These are phyloP conservation scores for Melampsora medusae DNA, from an alignment of 1,284 basidiomycete species.

Conservation along the genomic window DNA sequence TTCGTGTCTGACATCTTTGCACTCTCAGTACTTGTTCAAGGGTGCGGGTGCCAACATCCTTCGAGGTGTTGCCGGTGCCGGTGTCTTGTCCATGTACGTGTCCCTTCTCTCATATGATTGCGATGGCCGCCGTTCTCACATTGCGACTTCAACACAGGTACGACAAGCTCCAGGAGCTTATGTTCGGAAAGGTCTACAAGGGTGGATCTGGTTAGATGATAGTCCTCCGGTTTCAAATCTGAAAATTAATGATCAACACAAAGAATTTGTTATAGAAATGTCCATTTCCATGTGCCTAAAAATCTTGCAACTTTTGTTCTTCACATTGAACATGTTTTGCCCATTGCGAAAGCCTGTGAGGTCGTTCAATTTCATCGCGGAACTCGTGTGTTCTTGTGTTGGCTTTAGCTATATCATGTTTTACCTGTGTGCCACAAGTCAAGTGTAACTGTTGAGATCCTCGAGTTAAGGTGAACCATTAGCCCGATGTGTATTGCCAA, in stretches of 20 bases:
- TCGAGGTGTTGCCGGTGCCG: conserved; percentile 95
- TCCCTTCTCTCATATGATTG: background rate
- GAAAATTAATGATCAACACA: background rate
- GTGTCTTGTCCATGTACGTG: conserved; percentile 85
- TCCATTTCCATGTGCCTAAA: background rate
- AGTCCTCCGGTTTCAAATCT: background rate
- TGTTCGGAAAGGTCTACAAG: conserved; percentile 46
- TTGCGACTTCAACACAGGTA: conserved; percentile 11
- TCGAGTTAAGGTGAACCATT: too few species aligned
- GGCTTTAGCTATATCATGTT: too few species aligned
- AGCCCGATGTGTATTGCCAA: too few species aligned
- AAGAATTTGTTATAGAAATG: conserved; percentile 1
- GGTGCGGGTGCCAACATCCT: conserved; percentile 91
- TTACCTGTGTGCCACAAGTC: too few species aligned
- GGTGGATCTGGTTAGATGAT: conserved; percentile 44
- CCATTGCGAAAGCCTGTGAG: too few species aligned
- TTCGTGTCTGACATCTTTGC: conserved; percentile 4
- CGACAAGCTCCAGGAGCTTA: conserved; percentile 45
- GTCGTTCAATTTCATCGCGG: too few species aligned
- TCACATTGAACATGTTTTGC: too few species aligned
- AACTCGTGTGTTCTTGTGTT: too few species aligned
- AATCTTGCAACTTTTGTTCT: background rate
- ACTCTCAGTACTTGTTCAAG: conserved; percentile 49
- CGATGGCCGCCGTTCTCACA: too few species aligned
- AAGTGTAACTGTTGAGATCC: too few species aligned